Evolutionary conservation across 2,329 filamentous ascomycete genomes (phyloP), one percentile per base, ranked within the genome.

Genomic region (Colletotrichum eremochloae): DNA sequence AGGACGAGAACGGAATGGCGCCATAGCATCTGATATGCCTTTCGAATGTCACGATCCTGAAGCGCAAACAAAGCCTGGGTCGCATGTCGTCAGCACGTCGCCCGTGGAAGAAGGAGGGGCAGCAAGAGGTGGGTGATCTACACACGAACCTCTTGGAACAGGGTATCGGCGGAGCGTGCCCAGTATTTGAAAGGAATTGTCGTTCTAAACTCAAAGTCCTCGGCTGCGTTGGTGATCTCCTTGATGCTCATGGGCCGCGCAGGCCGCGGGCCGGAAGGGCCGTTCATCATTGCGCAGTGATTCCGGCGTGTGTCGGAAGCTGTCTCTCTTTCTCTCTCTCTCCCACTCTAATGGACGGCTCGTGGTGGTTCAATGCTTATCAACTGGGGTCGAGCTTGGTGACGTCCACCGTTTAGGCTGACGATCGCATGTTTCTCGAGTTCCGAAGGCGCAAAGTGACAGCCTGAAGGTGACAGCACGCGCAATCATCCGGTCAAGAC

Each of bases 11-110:
- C 88, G 12, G 94, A 94, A 82, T 97, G 95, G 76, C 96, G 91
- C 80, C 96, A 94, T n/a, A 97, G 89, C 71, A 98, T 90, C 67
- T 98, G 88, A 81, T 97, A 99, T 5, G 96, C 94, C 79, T 96
- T 93, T 77, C 95, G 90, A 75, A 94, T 90, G 82, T 98, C 95
- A 77, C 92, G 92, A 81, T 98, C 96, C 53, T 89, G 88, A 77
- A 96, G 88, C 79, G 97, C 97, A 76, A 96, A 94, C 63, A 90
- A 87, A 29, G 94, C 95, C 94, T 98, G 78, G 15, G 67, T 44
- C 67, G 52, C 38, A 42, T n/a, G 24, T 60, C 40, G 33, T 60
- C 40, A 63, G 61, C 50, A 24, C 24, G 9, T 44, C 14, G 6
- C 6, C 18, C 18, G 12, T 14, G 44, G 44, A 38, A 15, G 55